Evolutionary conservation across 331 rosid genomes (phyloP), one percentile per base, ranked within the genome.

Genomic region (Quercus phellos): DNA sequence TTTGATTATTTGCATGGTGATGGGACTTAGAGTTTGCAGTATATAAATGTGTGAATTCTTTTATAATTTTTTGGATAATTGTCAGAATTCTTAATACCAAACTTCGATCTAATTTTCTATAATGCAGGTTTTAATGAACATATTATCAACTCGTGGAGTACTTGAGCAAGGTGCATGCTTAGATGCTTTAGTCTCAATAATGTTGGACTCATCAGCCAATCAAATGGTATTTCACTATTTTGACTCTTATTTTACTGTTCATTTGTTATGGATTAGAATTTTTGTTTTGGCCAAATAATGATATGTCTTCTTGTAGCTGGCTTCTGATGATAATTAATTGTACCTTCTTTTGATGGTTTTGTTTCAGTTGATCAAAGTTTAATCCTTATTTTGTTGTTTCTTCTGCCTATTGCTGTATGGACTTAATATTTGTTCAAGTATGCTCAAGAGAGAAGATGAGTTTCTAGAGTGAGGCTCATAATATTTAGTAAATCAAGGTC

Each of bases 161-260:
- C 90, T 79, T 56, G 97, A 90, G 84, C 94, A 90, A 87, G 88
- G 94, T 29, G 95, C 94, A 59, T 94, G 97, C 80, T 87, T 94
- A 68, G 97, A 94, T 80, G 97, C 97, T 73, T 84, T 94, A 76
- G 81, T 93, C 79, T 87, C 97, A 5, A 83, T 89, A 75, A 92
- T 94, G 99, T 84, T 94, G 90, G 97, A 94, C 81, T 94, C 99
- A 0, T 84, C 93, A 6, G 80, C 83, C 76, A 94, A 94, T 90
- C 99, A 94, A 86, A 86, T 81, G 99, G 98, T 94, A 89, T 32
- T 75, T 38, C 46, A 0, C 46, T 38, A 38, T 38, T 8, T 58
- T 71, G 68, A 68, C 29, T 53, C 61, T 69, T 71, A 26, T 18
- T 64, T 9, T 19, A 2, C 43, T 76, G 30, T 55, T 43, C 38